phyloP scores from a whole-genome alignment of 768 basidiomycete species.

The Lanmaoa rubissima region DNA sequence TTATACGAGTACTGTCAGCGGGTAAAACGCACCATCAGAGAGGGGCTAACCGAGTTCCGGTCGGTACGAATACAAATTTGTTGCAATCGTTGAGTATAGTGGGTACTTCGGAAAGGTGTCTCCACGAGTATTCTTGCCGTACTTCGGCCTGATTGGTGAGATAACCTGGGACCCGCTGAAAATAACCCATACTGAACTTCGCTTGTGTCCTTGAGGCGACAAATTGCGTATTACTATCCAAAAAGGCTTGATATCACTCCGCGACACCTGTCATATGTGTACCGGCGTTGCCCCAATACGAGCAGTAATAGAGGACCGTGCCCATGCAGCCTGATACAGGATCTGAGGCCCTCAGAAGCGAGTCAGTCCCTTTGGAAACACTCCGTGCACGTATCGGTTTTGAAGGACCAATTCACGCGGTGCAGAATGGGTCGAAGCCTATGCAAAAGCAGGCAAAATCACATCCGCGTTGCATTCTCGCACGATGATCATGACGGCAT shows the following conservation, averaged over 20 bases:
- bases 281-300: constrained; percentile 95
- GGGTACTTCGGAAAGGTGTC: constrained; percentile 74
- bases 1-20: constrained; percentile 83
- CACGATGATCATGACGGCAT: constrained; percentile 72
- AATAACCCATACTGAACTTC: background rate
- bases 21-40: constrained; percentile 77
- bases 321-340: constrained; percentile 39
- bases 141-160: constrained; percentile 54
- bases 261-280: constrained; percentile 77
- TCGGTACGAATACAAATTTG: constrained; percentile 50
- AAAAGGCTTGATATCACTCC: constrained; percentile 55
- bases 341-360: constrained; percentile 28
- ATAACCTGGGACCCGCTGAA: background rate
- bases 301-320: constrained; percentile 77
- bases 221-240: constrained; percentile 61
- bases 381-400: background rate
- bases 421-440: constrained; percentile 58
- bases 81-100: constrained; percentile 88
- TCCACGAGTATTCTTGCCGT: constrained; percentile 77
- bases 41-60: constrained; percentile 86
- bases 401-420: constrained; percentile 29
- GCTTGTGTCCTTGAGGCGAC: constrained; percentile 43
- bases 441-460: constrained; percentile 42
- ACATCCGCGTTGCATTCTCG: constrained; percentile 70
- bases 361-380: constrained; percentile 35